These are phyloP conservation scores for Malassezia vespertilionis DNA, from an alignment of 1,284 basidiomycete species.

Conservation along the genomic window DNA sequence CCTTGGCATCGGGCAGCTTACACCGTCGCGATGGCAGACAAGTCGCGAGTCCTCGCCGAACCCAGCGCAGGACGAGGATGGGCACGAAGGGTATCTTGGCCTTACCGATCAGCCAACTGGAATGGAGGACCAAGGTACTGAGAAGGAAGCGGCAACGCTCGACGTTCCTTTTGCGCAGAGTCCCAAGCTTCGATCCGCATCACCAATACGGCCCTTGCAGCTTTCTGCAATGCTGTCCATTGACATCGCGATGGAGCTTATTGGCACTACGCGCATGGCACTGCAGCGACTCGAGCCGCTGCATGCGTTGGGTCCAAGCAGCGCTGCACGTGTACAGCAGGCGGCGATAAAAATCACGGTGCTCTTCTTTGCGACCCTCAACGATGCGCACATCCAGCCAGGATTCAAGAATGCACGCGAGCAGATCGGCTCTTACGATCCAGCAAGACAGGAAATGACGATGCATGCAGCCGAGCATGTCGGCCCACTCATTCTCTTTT, in stretches of 20 bases:
- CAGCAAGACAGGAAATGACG: too few relatives aligned
- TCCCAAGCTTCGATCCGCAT: background rate
- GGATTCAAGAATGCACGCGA: slow-evolving; percentile 65
- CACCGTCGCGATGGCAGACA: too few relatives aligned
- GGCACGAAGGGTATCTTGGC: slow-evolving; percentile 19
- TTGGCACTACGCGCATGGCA: slow-evolving; percentile 78
- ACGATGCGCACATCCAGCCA: slow-evolving; percentile 68
- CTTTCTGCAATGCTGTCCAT: slow-evolving; percentile 79
- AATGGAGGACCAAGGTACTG: background rate
- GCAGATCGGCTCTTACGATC: slow-evolving; percentile 30
- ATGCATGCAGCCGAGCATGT: slow-evolving; percentile 52
- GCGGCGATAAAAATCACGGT: slow-evolving; percentile 81
- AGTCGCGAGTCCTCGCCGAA: slow-evolving; percentile 18
- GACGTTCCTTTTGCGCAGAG: too few relatives aligned
- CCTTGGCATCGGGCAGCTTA: slow-evolving; percentile 49
- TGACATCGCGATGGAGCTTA: slow-evolving; percentile 78
- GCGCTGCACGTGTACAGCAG: slow-evolving; percentile 60
- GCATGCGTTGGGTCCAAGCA: slow-evolving; percentile 55
- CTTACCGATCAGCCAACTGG: background rate
- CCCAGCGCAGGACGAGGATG: slow-evolving; percentile 23
- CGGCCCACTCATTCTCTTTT: slow-evolving; percentile 86
- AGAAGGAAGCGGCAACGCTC: too few relatives aligned
- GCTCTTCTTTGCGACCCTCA: slow-evolving; percentile 64
- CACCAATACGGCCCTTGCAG: slow-evolving; percentile 5
- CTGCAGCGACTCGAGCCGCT: slow-evolving; percentile 82